A percentile compares a stretch with the other conserved stretches of the same genome.
These are phyloP conservation scores for Malus hybrid DNA, from an alignment of 331 rosid genomes.

Conservation along the genomic window DNA sequence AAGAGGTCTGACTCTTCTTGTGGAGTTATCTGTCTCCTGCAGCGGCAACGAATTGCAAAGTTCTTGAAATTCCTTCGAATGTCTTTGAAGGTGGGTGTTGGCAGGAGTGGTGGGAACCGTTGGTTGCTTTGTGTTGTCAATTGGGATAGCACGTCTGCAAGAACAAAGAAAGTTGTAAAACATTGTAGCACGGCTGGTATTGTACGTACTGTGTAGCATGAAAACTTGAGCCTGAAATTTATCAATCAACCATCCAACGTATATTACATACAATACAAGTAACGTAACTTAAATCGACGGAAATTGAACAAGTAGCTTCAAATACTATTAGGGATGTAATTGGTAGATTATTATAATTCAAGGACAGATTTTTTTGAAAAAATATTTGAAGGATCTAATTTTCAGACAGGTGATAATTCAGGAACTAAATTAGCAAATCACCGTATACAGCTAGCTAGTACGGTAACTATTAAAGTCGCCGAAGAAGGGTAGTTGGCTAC, in stretches of 20 bases:
- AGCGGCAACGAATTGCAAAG: constrained; percentile 44
- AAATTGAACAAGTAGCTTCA: too few relatives aligned
- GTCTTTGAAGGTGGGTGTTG: constrained; percentile 19
- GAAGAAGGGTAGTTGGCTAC: too few relatives aligned
- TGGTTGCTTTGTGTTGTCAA: constrained; percentile 74
- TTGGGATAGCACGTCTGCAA: constrained; percentile 38
- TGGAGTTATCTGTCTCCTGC: constrained; percentile 75
- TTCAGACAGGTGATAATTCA: too few relatives aligned
- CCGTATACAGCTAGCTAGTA: too few relatives aligned
- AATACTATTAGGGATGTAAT: too few relatives aligned
- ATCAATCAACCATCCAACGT: background rate
- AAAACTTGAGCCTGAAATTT: constrained; percentile 66
- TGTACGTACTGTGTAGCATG: constrained; percentile 39
- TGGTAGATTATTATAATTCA: too few relatives aligned
- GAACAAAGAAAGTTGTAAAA: constrained; percentile 36
- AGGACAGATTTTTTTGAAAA: too few relatives aligned
- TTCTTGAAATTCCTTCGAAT: constrained; percentile 58
- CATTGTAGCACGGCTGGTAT: constrained; percentile 50
- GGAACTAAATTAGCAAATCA: too few relatives aligned
- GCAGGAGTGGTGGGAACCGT: constrained; percentile 27
- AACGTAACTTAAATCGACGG: too few relatives aligned
- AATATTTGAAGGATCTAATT: too few relatives aligned
- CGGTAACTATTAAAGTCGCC: too few relatives aligned
- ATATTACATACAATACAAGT: too few relatives aligned
- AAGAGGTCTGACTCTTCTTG: constrained; percentile 52